A percentile compares a stretch with the other conserved stretches of the same genome.
phyloP scores from a whole-genome alignment of 176 grass and related monocot genomes.

The Cocos nucifera region DNA sequence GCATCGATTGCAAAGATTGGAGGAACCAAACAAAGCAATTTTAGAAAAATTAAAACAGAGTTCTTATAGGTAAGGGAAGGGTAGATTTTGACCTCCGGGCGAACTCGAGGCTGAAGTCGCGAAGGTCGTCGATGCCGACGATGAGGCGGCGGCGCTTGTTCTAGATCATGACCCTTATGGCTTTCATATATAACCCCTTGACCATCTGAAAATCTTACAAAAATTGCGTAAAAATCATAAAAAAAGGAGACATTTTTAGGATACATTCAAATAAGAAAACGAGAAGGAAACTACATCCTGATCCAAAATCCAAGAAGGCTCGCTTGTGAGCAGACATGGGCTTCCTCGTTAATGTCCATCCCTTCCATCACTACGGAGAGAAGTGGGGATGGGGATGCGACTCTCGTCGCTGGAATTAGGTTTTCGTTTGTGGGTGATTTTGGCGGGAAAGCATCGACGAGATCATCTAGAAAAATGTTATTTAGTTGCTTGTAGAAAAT shows the following conservation, averaged over 20 bases:
- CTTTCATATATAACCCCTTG: constrained; percentile 70
- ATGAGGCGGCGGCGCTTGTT: constrained; percentile 65
- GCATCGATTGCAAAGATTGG: no score
- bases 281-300: constrained; percentile 36
- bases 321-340: constrained; percentile 76
- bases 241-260: no score
- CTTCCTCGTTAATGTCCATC: constrained; percentile 98
- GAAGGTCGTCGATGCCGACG: constrained; percentile 87
- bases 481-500: no score
- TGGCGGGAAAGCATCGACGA: no score
- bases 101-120: constrained; percentile 76
- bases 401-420: background rate
- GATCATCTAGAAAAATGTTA: no score
- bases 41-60: background rate
- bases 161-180: constrained; percentile 51
- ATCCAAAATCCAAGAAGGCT: constrained; percentile 71
- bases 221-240: no score
- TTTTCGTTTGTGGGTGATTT: no score
- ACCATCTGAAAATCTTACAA: constrained; percentile 31
- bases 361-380: background rate
- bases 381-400: no score
- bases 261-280: no score
- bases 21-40: no score
- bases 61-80: background rate
- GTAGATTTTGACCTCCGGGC: constrained; percentile 48